These are phyloP conservation scores for Groenewaldozyma salmanticensis DNA, from an alignment of 805 yeast genomes.

Conservation along the genomic window DNA sequence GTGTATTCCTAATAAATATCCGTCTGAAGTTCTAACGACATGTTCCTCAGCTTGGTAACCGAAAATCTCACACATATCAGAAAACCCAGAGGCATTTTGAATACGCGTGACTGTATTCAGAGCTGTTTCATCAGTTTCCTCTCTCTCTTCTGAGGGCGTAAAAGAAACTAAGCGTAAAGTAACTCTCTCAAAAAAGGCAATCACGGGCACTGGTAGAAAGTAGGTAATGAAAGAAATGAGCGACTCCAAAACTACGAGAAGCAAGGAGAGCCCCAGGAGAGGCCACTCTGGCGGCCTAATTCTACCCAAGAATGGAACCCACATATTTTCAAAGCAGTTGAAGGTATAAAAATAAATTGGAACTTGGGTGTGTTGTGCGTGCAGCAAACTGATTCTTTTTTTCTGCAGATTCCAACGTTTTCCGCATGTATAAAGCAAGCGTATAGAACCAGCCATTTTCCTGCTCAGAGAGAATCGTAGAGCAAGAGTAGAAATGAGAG, in stretches of 20 bases:
- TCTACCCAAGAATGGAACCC: constrained; percentile 25
- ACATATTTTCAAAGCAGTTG: constrained; percentile 12
- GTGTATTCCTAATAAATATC: constrained; percentile 67
- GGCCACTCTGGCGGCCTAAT: constrained; percentile 27
- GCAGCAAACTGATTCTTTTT: no score
- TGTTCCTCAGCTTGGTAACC: constrained; percentile 70
- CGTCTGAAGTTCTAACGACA: constrained; percentile 67
- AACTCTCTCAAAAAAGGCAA: constrained; percentile 16
- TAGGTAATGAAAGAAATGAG: constrained; percentile 22
- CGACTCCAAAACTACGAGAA: constrained; percentile 24
- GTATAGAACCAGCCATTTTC: no score
- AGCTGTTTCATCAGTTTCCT: constrained; percentile 5
- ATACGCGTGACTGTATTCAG: constrained; percentile 12
- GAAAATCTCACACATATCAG: constrained; percentile 55
- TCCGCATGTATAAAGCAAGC: no score
- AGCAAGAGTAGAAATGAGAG: no score
- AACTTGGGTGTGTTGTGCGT: no score
- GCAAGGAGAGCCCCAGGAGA: constrained; percentile 23
- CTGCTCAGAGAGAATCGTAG: no score
- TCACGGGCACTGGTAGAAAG: constrained; percentile 21
- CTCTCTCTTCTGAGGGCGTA: constrained; percentile 1
- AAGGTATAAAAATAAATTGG: not conserved
- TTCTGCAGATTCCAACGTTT: no score
- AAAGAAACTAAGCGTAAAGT: constrained; percentile 4
- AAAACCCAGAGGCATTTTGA: constrained; percentile 33